Evolutionary conservation across 2,329 filamentous ascomycete species (phyloP).

Genomic region (Aspergillus sp.): DNA sequence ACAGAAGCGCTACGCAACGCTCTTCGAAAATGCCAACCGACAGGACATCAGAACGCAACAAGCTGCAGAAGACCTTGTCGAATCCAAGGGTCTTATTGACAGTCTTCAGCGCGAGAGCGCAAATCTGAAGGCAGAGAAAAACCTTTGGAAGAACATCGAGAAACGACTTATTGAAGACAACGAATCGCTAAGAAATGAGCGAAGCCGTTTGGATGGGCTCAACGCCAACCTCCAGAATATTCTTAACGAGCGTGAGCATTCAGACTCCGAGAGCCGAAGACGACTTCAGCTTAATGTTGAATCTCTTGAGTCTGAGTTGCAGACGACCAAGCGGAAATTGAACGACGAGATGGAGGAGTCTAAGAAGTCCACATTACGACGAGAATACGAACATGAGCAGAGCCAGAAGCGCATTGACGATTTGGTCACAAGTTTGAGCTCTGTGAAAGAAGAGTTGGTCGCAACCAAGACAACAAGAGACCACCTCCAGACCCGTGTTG

Average conservation of each 20-base stretch:
- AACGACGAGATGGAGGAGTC: conserved; percentile 78
- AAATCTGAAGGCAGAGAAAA: conserved; percentile 93
- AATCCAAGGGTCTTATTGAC: conserved; percentile 76
- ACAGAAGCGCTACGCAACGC: conserved; percentile 73
- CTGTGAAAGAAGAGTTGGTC: conserved; percentile 82
- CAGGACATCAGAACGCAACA: conserved; percentile 90
- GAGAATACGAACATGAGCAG: conserved; percentile 88
- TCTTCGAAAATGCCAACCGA: conserved; percentile 82
- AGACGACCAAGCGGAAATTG: conserved; percentile 76
- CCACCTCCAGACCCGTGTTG: conserved; percentile 82
- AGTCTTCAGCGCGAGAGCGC: conserved; percentile 86
- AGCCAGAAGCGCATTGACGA: conserved; percentile 91
- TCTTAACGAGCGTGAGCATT: conserved; percentile 85
- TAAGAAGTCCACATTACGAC: conserved; percentile 77
- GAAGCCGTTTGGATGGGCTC: conserved; percentile 76
- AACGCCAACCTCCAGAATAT: conserved; percentile 83
- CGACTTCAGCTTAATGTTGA: conserved; percentile 78
- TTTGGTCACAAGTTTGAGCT: conserved; percentile 73
- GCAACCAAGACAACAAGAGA: conserved; percentile 84
- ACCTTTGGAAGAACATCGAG: conserved; percentile 91
- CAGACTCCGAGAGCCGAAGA: conserved; percentile 77
- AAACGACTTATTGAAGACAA: conserved; percentile 85
- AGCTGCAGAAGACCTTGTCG: conserved; percentile 88
- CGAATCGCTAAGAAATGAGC: conserved; percentile 79
- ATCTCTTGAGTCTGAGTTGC: conserved; percentile 74